Percentiles rank a stretch among this genome's conserved stretches.
Conservation (phyloP, 1,284 basidiomycete genomes). For the Rhodofomes roseus region DNA sequence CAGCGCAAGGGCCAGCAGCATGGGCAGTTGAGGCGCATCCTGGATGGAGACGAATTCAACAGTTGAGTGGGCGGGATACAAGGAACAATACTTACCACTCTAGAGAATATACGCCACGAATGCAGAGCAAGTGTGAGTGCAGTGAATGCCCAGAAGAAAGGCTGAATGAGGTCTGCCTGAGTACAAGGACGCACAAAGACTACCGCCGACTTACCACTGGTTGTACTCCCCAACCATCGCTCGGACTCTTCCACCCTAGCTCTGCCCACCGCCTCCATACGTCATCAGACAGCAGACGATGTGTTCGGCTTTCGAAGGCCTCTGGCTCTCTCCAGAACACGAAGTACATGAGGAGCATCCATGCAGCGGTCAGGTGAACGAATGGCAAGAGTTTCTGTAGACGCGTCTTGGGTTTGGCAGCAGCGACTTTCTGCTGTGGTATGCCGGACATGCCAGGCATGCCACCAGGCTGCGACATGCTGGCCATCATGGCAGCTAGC, state of each 20-base stretch:
- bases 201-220: constrained; percentile 41
- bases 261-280: constrained; percentile 58
- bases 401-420: constrained; percentile 37
- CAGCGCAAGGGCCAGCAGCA: constrained; percentile 53
- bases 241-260: constrained; percentile 33
- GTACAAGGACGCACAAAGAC: background rate
- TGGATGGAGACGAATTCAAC: constrained; percentile 24
- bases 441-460: constrained; percentile 7
- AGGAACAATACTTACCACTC: constrained; percentile 47
- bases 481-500: constrained; percentile 30
- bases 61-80: background rate
- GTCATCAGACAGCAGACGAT: constrained; percentile 19
- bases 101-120: constrained; percentile 64
- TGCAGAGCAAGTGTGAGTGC: constrained; percentile 67
- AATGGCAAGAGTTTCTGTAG: constrained; percentile 61
- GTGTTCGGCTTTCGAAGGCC: constrained; percentile 28
- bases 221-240: constrained; percentile 44
- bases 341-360: constrained; percentile 64
- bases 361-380: constrained; percentile 58
- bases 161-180: constrained; percentile 35
- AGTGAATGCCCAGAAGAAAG: constrained; percentile 77
- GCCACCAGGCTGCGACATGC: constrained; percentile 18
- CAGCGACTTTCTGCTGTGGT: constrained; percentile 9
- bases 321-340: constrained; percentile 61
- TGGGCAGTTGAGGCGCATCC: constrained; percentile 58